Conservation (phyloP, 352 stramenopile species). For the Globisporangium echinulatum region DNA sequence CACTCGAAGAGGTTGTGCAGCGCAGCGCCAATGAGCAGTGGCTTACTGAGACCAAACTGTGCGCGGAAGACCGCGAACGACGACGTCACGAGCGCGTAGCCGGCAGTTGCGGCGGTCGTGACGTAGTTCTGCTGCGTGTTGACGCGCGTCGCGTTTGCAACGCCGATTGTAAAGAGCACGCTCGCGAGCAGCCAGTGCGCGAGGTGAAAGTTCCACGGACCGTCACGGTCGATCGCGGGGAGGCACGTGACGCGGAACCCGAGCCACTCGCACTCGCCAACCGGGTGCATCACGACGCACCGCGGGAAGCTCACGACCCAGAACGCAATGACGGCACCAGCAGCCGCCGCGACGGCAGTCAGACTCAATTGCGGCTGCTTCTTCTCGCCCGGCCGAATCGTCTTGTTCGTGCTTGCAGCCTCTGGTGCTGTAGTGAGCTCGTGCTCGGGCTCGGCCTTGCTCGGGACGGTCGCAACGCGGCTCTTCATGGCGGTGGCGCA, state of each 20-base stretch:
- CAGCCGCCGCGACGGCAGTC: neutral
- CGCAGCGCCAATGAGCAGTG: conserved; percentile 9
- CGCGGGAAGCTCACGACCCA: conserved; percentile 14
- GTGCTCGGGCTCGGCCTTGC: neutral
- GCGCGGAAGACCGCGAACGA: conserved; percentile 9
- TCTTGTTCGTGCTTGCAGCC: neutral
- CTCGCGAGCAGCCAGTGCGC: conserved; percentile 14
- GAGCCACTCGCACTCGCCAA: conserved; percentile 10
- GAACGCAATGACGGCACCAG: conserved; percentile 8
- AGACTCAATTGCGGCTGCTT: conserved; percentile 7
- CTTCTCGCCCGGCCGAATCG: neutral
- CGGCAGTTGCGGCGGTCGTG: conserved; percentile 2
- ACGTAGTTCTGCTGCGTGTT: conserved; percentile 7
- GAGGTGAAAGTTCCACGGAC: conserved; percentile 8
- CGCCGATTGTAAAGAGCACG: conserved; percentile 10
- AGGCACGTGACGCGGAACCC: conserved; percentile 10
- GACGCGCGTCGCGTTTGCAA: conserved; percentile 1
- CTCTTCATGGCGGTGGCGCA: no score
- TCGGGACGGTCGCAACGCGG: no score
- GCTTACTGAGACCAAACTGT: conserved; percentile 10
- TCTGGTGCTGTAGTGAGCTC: neutral
- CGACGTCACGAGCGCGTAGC: conserved; percentile 10
- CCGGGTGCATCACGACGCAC: conserved; percentile 12
- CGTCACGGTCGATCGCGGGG: conserved; percentile 7
- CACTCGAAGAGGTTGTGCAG: conserved; percentile 14